Conservation (phyloP, 2,329 filamentous ascomycete genomes). For the Aspergillus viridinutans region DNA sequence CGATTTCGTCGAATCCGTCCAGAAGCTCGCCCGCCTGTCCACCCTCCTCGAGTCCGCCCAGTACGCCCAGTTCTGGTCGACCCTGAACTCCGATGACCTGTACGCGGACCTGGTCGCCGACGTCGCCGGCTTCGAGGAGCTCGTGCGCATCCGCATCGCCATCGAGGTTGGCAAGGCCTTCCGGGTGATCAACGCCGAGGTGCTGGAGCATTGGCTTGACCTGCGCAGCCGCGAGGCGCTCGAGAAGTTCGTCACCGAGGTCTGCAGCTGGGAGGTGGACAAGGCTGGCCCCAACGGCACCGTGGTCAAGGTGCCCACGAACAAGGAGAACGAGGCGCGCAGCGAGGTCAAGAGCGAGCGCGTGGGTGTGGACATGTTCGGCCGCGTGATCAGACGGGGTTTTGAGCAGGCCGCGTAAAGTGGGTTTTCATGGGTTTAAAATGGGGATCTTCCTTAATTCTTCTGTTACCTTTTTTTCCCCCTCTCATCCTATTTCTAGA, state of each 20-base stretch:
- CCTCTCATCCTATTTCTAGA: slow-evolving; percentile 5
- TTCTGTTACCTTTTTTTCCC: slow-evolving; percentile 3
- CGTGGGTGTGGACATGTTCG: slow-evolving; percentile 57
- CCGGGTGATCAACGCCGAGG: slow-evolving; percentile 64
- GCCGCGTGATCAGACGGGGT: slow-evolving; percentile 70
- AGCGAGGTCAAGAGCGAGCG: slow-evolving; percentile 93
- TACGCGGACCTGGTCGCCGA: slow-evolving; percentile 95
- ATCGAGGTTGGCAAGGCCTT: slow-evolving; percentile 78
- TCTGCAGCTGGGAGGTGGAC: slow-evolving; percentile 81
- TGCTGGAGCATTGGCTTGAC: slow-evolving; percentile 73
- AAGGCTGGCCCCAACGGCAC: slow-evolving; percentile 33
- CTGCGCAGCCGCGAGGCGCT: slow-evolving; percentile 61
- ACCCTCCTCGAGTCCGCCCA: slow-evolving; percentile 83
- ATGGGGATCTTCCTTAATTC: slow-evolving; percentile 10
- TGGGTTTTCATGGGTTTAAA: background rate
- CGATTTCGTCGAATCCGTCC: slow-evolving; percentile 76
- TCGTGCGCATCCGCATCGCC: slow-evolving; percentile 85
- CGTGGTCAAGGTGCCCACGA: slow-evolving; percentile 74
- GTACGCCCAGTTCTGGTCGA: slow-evolving; percentile 90
- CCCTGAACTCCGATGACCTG: slow-evolving; percentile 86
- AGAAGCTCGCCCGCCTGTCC: slow-evolving; percentile 80
- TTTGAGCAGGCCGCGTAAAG: slow-evolving; percentile 73
- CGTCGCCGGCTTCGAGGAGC: slow-evolving; percentile 89
- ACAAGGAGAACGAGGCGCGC: slow-evolving; percentile 97
- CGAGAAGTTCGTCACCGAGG: slow-evolving; percentile 75